phyloP scores from a whole-genome alignment of 202 grass and related monocot species.

The Bolboschoenoplectus hybrid region DNA sequence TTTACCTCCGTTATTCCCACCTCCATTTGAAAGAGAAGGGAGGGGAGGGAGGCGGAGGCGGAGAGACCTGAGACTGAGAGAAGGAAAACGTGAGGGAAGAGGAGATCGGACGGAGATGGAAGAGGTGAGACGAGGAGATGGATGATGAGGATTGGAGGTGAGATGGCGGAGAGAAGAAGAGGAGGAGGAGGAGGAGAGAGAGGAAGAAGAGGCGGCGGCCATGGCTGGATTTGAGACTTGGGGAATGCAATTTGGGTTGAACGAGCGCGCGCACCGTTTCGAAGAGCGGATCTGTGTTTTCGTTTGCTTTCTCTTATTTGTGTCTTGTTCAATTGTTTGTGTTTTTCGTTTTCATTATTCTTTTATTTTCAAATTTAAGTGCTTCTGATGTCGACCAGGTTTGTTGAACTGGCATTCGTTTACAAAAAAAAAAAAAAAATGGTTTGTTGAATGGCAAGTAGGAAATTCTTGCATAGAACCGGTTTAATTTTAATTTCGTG shows the following conservation, averaged over 20 bases:
- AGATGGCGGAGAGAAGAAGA: conserved; percentile 29
- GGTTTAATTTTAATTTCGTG: conserved; percentile 10
- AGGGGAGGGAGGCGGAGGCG: conserved; percentile 44
- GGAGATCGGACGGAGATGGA: conserved; percentile 35
- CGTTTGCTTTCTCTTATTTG: not conserved
- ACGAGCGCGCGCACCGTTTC: conserved; percentile 23
- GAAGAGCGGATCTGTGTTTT: conserved; percentile 31
- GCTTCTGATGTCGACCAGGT: conserved; percentile 12
- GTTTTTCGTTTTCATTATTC: not conserved
- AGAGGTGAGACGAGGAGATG: conserved; percentile 37
- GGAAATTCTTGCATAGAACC: not conserved
- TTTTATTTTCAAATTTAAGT: conserved; percentile 20
- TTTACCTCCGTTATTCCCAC: conserved; percentile 33
- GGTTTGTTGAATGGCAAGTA: not conserved
- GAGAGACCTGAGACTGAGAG: conserved; percentile 36
- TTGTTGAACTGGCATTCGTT: not conserved
- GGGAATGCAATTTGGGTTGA: conserved; percentile 11
- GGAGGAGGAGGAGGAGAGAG: conserved; percentile 41
- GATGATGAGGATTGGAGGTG: conserved; percentile 16
- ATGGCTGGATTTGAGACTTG: not conserved
- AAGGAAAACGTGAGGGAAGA: conserved; percentile 31
- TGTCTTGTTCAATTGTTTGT: not conserved
- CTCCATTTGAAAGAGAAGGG: conserved; percentile 44
- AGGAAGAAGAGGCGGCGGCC: conserved; percentile 34
- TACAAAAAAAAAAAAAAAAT: no score